These are phyloP conservation scores for Penstemon newberryi DNA, from an alignment of 257 asterid genomes.

Conservation along the genomic window DNA sequence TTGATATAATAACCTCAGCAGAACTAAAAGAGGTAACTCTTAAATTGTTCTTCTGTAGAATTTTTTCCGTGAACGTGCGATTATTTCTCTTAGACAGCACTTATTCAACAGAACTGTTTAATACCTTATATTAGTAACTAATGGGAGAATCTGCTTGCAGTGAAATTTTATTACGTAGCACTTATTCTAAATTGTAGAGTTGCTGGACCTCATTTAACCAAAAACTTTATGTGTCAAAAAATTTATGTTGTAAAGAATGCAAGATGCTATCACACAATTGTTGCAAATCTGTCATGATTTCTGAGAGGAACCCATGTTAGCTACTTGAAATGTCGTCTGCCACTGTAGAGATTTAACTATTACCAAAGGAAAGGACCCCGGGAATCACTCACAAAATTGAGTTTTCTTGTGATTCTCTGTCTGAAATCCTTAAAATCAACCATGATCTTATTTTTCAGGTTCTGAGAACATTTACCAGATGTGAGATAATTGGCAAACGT, in stretches of 20 bases:
- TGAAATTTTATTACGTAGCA: not conserved
- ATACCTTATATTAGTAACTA: not conserved
- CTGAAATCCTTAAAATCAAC: not conserved
- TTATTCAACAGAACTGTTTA: not conserved
- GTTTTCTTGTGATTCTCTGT: not conserved
- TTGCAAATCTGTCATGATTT: slow-evolving; percentile 2
- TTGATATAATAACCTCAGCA: slow-evolving; percentile 81
- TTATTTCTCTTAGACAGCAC: not conserved
- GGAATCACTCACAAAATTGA: not conserved
- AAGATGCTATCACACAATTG: not conserved
- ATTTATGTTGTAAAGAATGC: not conserved
- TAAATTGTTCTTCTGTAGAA: not conserved
- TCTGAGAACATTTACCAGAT: slow-evolving; percentile 63
- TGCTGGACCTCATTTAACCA: not conserved
- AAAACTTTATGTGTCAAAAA: not conserved
- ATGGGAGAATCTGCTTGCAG: not conserved
- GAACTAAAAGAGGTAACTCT: slow-evolving; percentile 64
- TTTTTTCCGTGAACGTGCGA: slow-evolving; percentile 1
- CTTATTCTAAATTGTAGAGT: slow-evolving; percentile 5
- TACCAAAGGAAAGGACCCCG: not conserved
- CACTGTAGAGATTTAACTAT: slow-evolving; percentile 1
- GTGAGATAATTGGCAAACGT: slow-evolving; percentile 73
- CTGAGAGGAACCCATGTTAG: not conserved
- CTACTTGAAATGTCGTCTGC: not conserved
- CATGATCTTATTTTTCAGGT: slow-evolving; percentile 49